phyloP scores from a whole-genome alignment of 2,329 filamentous ascomycete species.

The Cercospora sesami region DNA sequence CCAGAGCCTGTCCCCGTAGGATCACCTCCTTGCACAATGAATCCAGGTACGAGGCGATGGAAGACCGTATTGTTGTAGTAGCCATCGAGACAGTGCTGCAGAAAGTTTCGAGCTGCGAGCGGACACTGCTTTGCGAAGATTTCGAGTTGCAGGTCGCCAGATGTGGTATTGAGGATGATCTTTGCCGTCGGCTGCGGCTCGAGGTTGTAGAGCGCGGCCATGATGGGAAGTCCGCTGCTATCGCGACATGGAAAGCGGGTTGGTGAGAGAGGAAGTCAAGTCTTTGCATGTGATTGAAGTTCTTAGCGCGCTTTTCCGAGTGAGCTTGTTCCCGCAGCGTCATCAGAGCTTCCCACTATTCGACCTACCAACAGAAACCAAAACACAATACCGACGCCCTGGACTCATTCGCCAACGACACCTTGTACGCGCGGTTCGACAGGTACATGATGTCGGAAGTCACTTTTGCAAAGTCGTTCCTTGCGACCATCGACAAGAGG shows the following conservation, averaged over 20 bases:
- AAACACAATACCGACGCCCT: constrained; percentile 3
- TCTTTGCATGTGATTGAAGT: constrained; percentile 17
- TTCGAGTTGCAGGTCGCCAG: constrained; percentile 85
- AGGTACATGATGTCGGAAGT: constrained; percentile 64
- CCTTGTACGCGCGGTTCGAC: constrained; percentile 34
- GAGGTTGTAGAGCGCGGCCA: constrained; percentile 91
- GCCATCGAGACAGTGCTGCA: constrained; percentile 90
- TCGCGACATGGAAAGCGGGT: constrained; percentile 8
- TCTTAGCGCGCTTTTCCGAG: constrained; percentile 4
- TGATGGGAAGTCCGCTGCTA: constrained; percentile 42
- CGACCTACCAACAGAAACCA: constrained; percentile 1
- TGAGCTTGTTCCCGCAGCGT: constrained; percentile 1
- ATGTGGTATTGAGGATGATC: constrained; percentile 83
- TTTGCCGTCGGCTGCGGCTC: constrained; percentile 93
- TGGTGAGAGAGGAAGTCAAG: not conserved
- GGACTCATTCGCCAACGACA: constrained; percentile 19
- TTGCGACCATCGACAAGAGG: constrained; percentile 74
- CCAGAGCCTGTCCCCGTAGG: constrained; percentile 90
- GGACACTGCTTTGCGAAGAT: constrained; percentile 95
- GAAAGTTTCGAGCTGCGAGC: constrained; percentile 88
- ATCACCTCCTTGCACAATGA: constrained; percentile 92
- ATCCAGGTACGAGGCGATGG: constrained; percentile 86
- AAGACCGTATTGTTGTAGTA: constrained; percentile 95
- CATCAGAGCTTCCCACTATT: constrained; percentile 3
- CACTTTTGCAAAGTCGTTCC: constrained; percentile 76